Percentiles rank a stretch among this genome's conserved stretches.
These are phyloP conservation scores for Cercophora samala DNA, from an alignment of 495 filamentous ascomycete genomes.

Conservation along the genomic window DNA sequence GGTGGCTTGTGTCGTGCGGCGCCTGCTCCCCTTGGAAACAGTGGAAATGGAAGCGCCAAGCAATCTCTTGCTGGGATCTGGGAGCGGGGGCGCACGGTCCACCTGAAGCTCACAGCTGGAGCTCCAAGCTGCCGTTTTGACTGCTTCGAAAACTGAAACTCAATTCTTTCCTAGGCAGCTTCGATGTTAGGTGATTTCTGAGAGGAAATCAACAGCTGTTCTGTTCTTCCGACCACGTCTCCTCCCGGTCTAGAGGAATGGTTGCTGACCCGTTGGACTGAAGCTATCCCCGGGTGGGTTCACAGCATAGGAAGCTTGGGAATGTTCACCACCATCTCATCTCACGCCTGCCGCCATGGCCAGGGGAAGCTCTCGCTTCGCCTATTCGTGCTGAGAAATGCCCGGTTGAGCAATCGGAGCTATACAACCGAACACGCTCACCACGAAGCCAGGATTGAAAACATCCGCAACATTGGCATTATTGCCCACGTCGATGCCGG, in stretches of 20 bases:
- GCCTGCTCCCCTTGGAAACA: slow-evolving; percentile 2
- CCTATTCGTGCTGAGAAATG: slow-evolving; percentile 18
- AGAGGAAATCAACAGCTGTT: not conserved
- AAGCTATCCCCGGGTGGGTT: slow-evolving; percentile 6
- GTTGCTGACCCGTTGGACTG: slow-evolving; percentile 14
- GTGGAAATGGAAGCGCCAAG: not conserved
- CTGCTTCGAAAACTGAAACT: not conserved
- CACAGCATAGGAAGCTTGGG: not conserved
- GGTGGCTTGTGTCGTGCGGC: not conserved
- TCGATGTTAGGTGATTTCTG: not conserved
- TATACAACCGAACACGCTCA: slow-evolving; percentile 24
- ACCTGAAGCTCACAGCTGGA: not conserved
- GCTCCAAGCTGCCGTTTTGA: not conserved
- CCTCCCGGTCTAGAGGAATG: not conserved
- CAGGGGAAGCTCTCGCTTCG: slow-evolving; percentile 12
- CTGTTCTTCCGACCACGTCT: not conserved
- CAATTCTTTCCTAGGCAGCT: not conserved
- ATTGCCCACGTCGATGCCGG: slow-evolving; percentile 99
- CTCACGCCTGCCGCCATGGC: slow-evolving; percentile 23
- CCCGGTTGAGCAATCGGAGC: slow-evolving; percentile 15
- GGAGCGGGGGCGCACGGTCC: slow-evolving; percentile 1
- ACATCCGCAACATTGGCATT: slow-evolving; percentile 93
- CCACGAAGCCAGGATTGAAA: slow-evolving; percentile 38
- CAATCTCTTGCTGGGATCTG: not conserved
- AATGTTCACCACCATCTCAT: slow-evolving; percentile 22